phyloP scores from a whole-genome alignment of 208 protist genomes.

The Leishmania arabica region DNA sequence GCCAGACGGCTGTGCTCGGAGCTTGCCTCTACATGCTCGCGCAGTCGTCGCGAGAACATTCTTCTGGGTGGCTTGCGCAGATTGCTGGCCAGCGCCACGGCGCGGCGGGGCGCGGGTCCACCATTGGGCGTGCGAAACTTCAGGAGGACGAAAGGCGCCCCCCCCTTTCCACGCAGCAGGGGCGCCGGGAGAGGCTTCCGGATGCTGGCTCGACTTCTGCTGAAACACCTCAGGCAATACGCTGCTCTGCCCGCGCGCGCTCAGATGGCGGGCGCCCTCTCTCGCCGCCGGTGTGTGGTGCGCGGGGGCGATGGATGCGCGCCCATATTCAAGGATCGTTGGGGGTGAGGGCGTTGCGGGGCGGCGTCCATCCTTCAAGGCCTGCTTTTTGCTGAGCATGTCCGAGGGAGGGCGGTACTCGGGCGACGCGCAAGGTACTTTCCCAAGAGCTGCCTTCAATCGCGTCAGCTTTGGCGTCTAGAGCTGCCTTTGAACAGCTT shows the following conservation, averaged over 20 bases:
- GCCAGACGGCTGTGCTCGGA: neutral
- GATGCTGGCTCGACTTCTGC: neutral
- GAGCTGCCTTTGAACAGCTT: neutral
- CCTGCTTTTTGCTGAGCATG: neutral
- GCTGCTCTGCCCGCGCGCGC: neutral
- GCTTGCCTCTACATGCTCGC: neutral
- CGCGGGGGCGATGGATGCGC: neutral
- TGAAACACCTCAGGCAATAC: neutral
- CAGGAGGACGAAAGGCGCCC: too few relatives aligned
- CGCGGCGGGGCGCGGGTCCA: neutral
- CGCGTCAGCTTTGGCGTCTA: neutral
- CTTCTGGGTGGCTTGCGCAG: neutral
- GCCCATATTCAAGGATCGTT: neutral
- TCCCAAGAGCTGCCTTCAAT: neutral
- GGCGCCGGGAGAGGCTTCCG: too few relatives aligned
- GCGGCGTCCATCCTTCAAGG: neutral
- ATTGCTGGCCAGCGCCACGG: neutral
- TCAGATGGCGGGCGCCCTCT: neutral
- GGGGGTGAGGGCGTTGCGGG: neutral
- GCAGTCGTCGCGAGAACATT: neutral
- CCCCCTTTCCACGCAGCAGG: neutral
- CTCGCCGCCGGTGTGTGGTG: neutral
- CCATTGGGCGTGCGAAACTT: too few relatives aligned
- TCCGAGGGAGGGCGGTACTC: neutral
- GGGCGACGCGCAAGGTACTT: neutral